Conservation (phyloP, 371 early-diverging fungal species). For the Mortierella sp. region DNA sequence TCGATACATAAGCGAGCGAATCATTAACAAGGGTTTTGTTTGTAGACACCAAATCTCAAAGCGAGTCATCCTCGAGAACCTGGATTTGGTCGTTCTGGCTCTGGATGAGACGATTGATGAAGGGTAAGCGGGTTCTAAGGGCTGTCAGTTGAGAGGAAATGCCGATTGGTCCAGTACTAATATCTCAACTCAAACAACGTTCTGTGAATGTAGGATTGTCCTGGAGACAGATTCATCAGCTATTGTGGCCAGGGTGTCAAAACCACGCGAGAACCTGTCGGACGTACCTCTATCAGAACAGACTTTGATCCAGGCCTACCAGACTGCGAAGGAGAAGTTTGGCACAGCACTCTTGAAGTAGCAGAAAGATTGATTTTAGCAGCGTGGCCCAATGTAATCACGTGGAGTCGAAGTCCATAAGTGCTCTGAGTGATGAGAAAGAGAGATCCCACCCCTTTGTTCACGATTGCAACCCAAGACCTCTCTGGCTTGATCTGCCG, state of each 20-base stretch:
- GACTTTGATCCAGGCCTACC: slow-evolving; percentile 88
- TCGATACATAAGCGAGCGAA: background rate
- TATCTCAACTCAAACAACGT: too few relatives aligned
- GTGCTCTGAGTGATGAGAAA: too few relatives aligned
- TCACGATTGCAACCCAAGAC: too few relatives aligned
- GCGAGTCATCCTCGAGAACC: slow-evolving; percentile 87
- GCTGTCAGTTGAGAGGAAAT: background rate
- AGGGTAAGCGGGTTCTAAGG: slow-evolving; percentile 70
- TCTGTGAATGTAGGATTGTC: slow-evolving; percentile 65
- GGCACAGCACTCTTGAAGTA: slow-evolving; percentile 81
- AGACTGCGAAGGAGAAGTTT: slow-evolving; percentile 90
- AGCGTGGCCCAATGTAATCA: too few relatives aligned
- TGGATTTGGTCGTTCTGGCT: slow-evolving; percentile 90
- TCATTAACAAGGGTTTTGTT: too few relatives aligned
- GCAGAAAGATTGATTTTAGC: slow-evolving; percentile 9
- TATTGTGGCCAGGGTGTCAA: slow-evolving; percentile 92
- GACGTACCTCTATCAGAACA: slow-evolving; percentile 93
- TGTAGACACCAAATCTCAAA: slow-evolving; percentile 90
- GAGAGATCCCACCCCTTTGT: too few relatives aligned
- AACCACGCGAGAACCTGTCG: slow-evolving; percentile 79
- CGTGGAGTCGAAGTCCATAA: too few relatives aligned
- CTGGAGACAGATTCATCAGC: slow-evolving; percentile 91
- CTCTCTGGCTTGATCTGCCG: too few relatives aligned
- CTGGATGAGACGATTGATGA: slow-evolving; percentile 97
- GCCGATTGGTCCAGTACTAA: too few relatives aligned